Percentiles rank a stretch among this genome's conserved stretches.
These are phyloP conservation scores for Lactifluus subvellereus DNA, from an alignment of 768 basidiomycete genomes.

Conservation along the genomic window DNA sequence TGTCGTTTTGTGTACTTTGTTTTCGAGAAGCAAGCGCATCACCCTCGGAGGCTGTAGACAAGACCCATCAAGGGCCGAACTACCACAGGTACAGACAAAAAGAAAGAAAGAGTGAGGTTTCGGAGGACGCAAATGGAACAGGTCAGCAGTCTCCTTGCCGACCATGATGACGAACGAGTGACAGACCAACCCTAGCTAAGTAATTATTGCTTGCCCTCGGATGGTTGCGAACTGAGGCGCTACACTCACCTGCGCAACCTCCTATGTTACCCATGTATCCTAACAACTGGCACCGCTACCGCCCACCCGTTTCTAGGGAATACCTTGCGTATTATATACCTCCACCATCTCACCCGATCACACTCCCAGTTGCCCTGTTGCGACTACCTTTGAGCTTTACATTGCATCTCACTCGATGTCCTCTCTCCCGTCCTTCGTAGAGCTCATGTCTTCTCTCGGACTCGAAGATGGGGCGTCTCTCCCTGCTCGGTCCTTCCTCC, in stretches of 20 bases:
- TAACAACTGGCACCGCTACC: conserved; percentile 23
- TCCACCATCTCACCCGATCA: neutral
- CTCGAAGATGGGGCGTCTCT: conserved; percentile 44
- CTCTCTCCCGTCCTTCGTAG: conserved; percentile 78
- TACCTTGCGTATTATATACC: conserved; percentile 20
- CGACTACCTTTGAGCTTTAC: conserved; percentile 19
- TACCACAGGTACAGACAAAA: neutral
- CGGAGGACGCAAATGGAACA: neutral
- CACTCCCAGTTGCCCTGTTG: conserved; percentile 20
- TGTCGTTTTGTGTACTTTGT: neutral
- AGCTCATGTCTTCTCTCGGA: conserved; percentile 81
- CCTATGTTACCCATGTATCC: conserved; percentile 23
- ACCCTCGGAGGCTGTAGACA: neutral
- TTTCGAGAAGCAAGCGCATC: neutral
- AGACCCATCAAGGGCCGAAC: neutral
- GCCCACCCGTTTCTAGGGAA: conserved; percentile 22
- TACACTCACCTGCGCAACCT: conserved; percentile 19
- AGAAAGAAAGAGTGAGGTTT: neutral
- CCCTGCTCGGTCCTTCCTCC: conserved; percentile 24
- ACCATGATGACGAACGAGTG: conserved; percentile 18
- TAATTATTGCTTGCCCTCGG: conserved; percentile 8
- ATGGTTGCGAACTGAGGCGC: conserved; percentile 20
- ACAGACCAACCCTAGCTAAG: conserved; percentile 10
- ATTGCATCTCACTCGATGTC: conserved; percentile 42
- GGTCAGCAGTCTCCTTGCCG: conserved; percentile 26